Conservation (phyloP, 306 rosid species). For the Prunus mira region DNA sequence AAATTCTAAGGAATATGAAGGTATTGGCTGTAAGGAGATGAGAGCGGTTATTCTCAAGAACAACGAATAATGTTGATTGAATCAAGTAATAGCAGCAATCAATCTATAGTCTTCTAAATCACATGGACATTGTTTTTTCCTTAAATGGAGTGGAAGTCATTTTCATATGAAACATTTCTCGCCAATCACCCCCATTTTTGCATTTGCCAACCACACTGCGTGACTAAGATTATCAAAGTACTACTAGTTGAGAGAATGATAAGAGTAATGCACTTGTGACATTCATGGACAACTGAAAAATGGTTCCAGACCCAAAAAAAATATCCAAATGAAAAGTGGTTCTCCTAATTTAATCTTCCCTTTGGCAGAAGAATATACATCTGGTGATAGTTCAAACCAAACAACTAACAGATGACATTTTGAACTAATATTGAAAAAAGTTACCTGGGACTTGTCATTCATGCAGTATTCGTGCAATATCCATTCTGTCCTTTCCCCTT, state of each 20-base stretch:
- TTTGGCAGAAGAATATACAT: neutral
- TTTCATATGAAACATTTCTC: neutral
- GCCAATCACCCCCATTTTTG: neutral
- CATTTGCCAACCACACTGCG: neutral
- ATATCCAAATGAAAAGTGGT: neutral
- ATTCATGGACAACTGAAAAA: neutral
- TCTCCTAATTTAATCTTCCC: neutral
- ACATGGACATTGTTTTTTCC: neutral
- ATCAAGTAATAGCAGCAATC: neutral
- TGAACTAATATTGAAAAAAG: neutral
- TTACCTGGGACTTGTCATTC: conserved; percentile 72
- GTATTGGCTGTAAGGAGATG: neutral
- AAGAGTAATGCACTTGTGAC: neutral
- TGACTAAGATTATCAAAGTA: neutral
- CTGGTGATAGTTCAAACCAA: neutral
- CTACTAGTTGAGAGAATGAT: neutral
- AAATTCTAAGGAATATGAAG: neutral
- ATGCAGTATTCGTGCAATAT: conserved; percentile 89
- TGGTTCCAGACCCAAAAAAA: neutral
- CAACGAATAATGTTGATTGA: neutral
- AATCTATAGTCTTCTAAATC: neutral
- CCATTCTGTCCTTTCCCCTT: conserved; percentile 96
- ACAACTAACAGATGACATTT: neutral
- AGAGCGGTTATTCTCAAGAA: neutral
- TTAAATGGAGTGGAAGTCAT: neutral